Conservation (phyloP, 768 basidiomycete genomes). For the Porphyrellus cyaneotinctus region DNA sequence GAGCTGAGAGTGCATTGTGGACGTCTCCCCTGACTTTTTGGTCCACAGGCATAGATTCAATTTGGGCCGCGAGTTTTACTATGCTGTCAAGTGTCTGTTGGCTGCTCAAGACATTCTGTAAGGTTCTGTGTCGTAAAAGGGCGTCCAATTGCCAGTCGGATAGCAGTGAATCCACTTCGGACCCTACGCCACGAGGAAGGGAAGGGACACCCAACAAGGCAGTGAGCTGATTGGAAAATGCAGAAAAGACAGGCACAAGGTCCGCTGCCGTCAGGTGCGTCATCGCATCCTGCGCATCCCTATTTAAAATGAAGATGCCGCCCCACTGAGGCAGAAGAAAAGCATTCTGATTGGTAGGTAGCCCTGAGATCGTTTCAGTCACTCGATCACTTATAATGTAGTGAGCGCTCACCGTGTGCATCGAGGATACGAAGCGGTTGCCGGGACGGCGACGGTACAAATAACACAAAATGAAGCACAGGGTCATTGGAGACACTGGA, state of each 20-base stretch:
- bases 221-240: conserved; percentile 69
- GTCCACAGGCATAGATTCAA: conserved; percentile 90
- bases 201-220: conserved; percentile 77
- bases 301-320: conserved; percentile 77
- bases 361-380: conserved; percentile 36
- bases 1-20: conserved; percentile 59
- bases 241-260: conserved; percentile 52
- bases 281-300: conserved; percentile 29
- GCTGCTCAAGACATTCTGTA: conserved; percentile 64
- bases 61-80: conserved; percentile 76
- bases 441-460: conserved; percentile 69
- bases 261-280: conserved; percentile 34
- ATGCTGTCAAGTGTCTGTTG: conserved; percentile 80
- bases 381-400: conserved; percentile 2
- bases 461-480: conserved; percentile 88
- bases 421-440: conserved; percentile 68
- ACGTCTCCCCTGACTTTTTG: conserved; percentile 73
- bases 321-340: conserved; percentile 96
- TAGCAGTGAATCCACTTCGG: conserved; percentile 30
- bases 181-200: conserved; percentile 47
- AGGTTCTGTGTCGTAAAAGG: conserved; percentile 62
- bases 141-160: conserved; percentile 82
- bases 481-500: conserved; percentile 92
- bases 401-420: conserved; percentile 39
- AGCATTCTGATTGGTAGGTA: conserved; percentile 48